These are phyloP conservation scores for Mycosphaerella sp. DNA, from an alignment of 2,329 filamentous ascomycete species.

Conservation along the genomic window DNA sequence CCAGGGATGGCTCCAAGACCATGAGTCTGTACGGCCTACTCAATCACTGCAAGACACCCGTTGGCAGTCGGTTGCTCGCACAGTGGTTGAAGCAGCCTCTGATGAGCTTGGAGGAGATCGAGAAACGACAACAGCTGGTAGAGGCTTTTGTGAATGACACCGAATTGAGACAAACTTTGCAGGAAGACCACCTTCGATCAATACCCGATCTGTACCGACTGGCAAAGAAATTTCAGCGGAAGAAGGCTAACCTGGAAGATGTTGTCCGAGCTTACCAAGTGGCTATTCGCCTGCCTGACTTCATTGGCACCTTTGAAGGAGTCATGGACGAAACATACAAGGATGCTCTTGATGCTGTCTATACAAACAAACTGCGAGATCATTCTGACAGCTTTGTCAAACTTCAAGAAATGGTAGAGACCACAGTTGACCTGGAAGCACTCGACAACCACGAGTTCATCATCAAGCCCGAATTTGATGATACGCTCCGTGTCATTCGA, in stretches of 20 bases:
- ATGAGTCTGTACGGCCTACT: conserved; percentile 94
- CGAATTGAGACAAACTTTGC: conserved; percentile 87
- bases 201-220: conserved; percentile 92
- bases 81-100: conserved; percentile 98
- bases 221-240: conserved; percentile 89
- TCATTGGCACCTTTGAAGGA: conserved; percentile 79
- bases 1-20: conserved; percentile 87
- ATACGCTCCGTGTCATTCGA: conserved; percentile 76
- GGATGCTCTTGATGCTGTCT: conserved; percentile 75
- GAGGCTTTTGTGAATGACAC: conserved; percentile 93
- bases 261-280: conserved; percentile 95
- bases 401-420: conserved; percentile 96
- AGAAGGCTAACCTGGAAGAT: conserved; percentile 85
- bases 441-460: conserved; percentile 97
- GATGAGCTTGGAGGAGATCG: conserved; percentile 84
- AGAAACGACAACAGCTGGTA: conserved; percentile 85
- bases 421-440: conserved; percentile 90
- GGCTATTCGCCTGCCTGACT: conserved; percentile 81
- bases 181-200: conserved; percentile 87
- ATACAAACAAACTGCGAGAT: conserved; percentile 71
- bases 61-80: conserved; percentile 79
- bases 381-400: conserved; percentile 74
- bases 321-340: conserved; percentile 96
- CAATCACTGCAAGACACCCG: conserved; percentile 95
- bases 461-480: conserved; percentile 97